Conservation (phyloP, 2,329 filamentous ascomycete species). For the Fusarium avenaceum region DNA sequence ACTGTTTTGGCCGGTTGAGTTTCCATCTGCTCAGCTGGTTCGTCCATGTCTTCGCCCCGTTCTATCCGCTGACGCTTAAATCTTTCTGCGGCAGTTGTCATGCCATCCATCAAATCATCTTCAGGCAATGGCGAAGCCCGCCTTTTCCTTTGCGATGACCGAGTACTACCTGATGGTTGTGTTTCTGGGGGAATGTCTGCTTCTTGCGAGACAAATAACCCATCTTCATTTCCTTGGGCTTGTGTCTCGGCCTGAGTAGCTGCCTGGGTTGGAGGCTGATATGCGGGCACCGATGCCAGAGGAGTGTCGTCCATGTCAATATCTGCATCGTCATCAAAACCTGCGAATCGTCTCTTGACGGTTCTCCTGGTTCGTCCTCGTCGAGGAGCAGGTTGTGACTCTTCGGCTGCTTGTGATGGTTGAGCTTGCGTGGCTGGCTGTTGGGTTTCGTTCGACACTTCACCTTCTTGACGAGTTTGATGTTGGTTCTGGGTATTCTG, state of each 20-base stretch:
- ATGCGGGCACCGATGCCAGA: slow-evolving; percentile 10
- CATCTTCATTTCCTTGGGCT: slow-evolving; percentile 52
- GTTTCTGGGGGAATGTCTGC: slow-evolving; percentile 43
- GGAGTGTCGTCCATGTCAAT: slow-evolving; percentile 52
- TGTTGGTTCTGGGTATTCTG: slow-evolving; percentile 42
- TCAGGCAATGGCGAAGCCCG: slow-evolving; percentile 58
- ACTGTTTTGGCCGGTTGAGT: slow-evolving; percentile 29
- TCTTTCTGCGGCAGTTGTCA: slow-evolving; percentile 81
- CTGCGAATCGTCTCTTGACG: slow-evolving; percentile 74
- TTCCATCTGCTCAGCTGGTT: slow-evolving; percentile 48
- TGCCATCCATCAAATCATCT: slow-evolving; percentile 74
- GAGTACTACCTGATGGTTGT: slow-evolving; percentile 37
- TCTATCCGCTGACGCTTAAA: slow-evolving; percentile 83
- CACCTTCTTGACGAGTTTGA: slow-evolving; percentile 14
- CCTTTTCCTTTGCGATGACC: slow-evolving; percentile 61
- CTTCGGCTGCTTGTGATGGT: slow-evolving; percentile 35
- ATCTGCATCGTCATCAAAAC: slow-evolving; percentile 70
- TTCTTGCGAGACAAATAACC: slow-evolving; percentile 70
- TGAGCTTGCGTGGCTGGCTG: slow-evolving; percentile 19
- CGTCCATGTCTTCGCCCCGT: slow-evolving; percentile 63
- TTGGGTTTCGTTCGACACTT: slow-evolving; percentile 14
- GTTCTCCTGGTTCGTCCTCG: slow-evolving; percentile 54
- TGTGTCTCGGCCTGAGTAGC: neutral
- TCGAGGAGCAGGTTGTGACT: slow-evolving; percentile 44
- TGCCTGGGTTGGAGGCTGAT: neutral